phyloP scores from a whole-genome alignment of 2,329 filamentous ascomycete species.

The Arachnopeziza araneosa region DNA sequence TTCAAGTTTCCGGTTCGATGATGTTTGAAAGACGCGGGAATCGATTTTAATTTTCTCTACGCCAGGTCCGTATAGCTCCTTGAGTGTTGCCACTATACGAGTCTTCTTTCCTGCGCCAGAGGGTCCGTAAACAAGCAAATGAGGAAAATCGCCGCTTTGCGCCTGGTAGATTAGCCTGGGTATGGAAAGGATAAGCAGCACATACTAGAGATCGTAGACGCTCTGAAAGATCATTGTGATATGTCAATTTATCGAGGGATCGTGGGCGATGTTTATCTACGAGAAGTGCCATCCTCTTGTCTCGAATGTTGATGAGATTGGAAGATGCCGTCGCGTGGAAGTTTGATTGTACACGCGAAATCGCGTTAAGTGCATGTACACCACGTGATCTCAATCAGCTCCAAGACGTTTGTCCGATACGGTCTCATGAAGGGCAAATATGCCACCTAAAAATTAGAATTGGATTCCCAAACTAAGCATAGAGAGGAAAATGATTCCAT shows the following conservation, averaged over 20 bases:
- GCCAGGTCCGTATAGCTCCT: conserved; percentile 89
- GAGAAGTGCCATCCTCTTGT: conserved; percentile 54
- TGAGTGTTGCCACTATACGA: conserved; percentile 87
- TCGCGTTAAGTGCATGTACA: not conserved
- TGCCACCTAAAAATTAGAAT: too few relatives aligned
- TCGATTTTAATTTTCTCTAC: conserved; percentile 99
- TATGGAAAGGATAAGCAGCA: conserved; percentile 1
- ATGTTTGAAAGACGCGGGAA: conserved; percentile 92
- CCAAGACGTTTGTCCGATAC: too few relatives aligned
- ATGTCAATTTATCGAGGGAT: conserved; percentile 72
- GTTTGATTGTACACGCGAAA: not conserved
- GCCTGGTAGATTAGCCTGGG: conserved; percentile 50
- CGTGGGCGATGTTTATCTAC: conserved; percentile 69
- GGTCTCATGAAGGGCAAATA: too few relatives aligned
- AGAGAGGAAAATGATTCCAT: too few relatives aligned
- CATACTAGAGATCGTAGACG: conserved; percentile 79
- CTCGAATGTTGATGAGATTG: not conserved
- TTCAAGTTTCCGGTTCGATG: conserved; percentile 92
- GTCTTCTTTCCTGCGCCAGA: conserved; percentile 98
- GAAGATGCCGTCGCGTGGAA: not conserved
- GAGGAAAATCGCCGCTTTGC: conserved; percentile 94
- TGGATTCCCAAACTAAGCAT: too few relatives aligned
- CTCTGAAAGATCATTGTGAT: conserved; percentile 83
- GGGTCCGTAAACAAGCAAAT: conserved; percentile 93
- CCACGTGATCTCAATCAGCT: too few relatives aligned